Percentiles rank a stretch among this genome's conserved stretches.
These are phyloP conservation scores for Cenchrus fungigraminus DNA, from an alignment of 176 grass and related monocot species.

Conservation along the genomic window DNA sequence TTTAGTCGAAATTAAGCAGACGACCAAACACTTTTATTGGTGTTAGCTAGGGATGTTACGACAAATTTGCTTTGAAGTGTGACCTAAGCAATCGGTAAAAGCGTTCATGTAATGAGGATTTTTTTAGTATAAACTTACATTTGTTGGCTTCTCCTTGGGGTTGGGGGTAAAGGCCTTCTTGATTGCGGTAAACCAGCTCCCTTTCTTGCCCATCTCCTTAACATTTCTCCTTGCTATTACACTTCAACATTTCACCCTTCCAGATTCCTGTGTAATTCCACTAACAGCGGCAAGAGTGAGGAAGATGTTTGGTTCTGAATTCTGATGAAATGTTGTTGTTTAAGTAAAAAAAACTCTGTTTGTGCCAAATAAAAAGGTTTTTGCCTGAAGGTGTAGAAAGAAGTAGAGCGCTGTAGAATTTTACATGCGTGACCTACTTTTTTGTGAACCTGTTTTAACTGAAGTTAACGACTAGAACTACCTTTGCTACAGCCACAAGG, in stretches of 20 bases:
- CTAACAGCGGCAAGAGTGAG: neutral
- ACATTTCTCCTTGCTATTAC: conserved; percentile 45
- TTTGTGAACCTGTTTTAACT: neutral
- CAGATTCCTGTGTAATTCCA: neutral
- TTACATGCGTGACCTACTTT: neutral
- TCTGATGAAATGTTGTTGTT: neutral
- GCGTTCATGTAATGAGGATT: too few species aligned
- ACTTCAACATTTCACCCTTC: conserved; percentile 11
- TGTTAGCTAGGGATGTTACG: neutral
- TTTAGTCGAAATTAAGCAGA: neutral
- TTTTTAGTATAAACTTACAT: conserved; percentile 49
- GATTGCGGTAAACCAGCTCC: conserved; percentile 82
- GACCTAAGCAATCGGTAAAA: neutral
- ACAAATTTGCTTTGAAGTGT: neutral
- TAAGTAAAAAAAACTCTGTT: neutral
- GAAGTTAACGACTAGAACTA: neutral
- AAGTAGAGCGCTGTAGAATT: neutral
- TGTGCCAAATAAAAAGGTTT: neutral
- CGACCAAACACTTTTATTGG: neutral
- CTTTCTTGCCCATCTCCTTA: conserved; percentile 97
- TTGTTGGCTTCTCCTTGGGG: conserved; percentile 70
- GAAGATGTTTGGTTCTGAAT: neutral
- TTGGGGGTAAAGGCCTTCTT: conserved; percentile 74
- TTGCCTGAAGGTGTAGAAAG: neutral
- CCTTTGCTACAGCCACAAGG: neutral